These are phyloP conservation scores for Saturnispora galanensis DNA, from an alignment of 805 yeast species.

Conservation along the genomic window DNA sequence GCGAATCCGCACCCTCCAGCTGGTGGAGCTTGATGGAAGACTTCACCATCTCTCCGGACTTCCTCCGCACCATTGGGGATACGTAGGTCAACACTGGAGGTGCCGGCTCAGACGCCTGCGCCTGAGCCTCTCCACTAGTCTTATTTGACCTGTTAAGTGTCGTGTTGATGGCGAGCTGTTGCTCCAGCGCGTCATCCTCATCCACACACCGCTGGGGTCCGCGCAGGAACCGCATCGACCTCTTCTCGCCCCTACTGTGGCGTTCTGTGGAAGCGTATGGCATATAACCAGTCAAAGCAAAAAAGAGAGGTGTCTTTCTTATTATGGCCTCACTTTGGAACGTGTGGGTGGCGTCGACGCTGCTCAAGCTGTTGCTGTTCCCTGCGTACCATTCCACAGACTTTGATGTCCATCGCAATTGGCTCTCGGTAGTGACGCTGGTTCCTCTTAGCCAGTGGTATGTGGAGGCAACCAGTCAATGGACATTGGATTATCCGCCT, in stretches of 20 bases:
- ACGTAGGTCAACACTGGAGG: neutral
- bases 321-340: conserved; percentile 41
- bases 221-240: too few relatives aligned
- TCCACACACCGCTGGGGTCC: too few relatives aligned
- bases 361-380: conserved; percentile 51
- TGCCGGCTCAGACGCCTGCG: too few relatives aligned
- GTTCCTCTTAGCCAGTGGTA: conserved; percentile 81
- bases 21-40: conserved; percentile 51
- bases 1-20: conserved; percentile 34
- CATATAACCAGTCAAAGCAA: too few relatives aligned
- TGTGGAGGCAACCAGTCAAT: conserved; percentile 61
- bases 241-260: too few relatives aligned
- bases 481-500: conserved; percentile 98
- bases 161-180: conserved; percentile 18
- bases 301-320: too few relatives aligned
- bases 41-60: conserved; percentile 80
- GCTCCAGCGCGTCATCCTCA: too few relatives aligned
- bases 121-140: neutral
- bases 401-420: conserved; percentile 93
- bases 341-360: conserved; percentile 54
- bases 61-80: conserved; percentile 55
- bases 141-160: neutral
- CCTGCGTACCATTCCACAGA: conserved; percentile 90
- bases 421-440: conserved; percentile 83
- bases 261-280: too few relatives aligned